Percentiles rank a stretch among this genome's conserved stretches.
Evolutionary conservation across 306 rosid genomes (phyloP).

Genomic region (Carpinus fangiana): DNA sequence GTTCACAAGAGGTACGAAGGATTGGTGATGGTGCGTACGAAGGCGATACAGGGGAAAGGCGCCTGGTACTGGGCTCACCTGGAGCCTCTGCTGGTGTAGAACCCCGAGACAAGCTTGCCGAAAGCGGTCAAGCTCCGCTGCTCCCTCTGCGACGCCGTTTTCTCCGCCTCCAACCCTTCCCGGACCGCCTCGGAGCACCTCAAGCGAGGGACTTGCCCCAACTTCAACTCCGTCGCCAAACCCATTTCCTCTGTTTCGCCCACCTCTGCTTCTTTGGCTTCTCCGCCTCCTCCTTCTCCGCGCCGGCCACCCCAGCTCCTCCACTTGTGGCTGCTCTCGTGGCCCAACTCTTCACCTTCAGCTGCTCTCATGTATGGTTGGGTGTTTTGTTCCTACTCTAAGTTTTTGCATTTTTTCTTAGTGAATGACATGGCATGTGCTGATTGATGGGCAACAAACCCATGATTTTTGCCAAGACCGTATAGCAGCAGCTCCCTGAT

Average conservation of each 20-base stretch:
- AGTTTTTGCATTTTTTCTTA: no score
- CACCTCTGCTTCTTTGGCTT: slow-evolving; percentile 27
- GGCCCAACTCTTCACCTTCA: no score
- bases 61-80: slow-evolving; percentile 98
- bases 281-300: slow-evolving; percentile 36
- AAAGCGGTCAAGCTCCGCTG: slow-evolving; percentile 92
- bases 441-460: no score
- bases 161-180: slow-evolving; percentile 93
- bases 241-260: slow-evolving; percentile 86
- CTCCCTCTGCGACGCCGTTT: slow-evolving; percentile 79
- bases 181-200: slow-evolving; percentile 95
- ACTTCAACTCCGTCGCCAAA: slow-evolving; percentile 58
- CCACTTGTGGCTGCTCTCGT: no score
- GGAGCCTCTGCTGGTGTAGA: slow-evolving; percentile 69
- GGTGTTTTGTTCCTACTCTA: no score
- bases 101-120: slow-evolving; percentile 72
- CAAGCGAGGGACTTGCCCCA: slow-evolving; percentile 96
- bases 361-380: no score
- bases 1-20: slow-evolving; percentile 84
- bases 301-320: no score
- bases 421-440: no score
- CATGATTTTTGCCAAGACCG: no score
- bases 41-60: slow-evolving; percentile 91
- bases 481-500: no score
- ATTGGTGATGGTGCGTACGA: slow-evolving; percentile 70